Conservation (phyloP, 2,329 filamentous ascomycete genomes). For the Colletotrichum simmondsii region DNA sequence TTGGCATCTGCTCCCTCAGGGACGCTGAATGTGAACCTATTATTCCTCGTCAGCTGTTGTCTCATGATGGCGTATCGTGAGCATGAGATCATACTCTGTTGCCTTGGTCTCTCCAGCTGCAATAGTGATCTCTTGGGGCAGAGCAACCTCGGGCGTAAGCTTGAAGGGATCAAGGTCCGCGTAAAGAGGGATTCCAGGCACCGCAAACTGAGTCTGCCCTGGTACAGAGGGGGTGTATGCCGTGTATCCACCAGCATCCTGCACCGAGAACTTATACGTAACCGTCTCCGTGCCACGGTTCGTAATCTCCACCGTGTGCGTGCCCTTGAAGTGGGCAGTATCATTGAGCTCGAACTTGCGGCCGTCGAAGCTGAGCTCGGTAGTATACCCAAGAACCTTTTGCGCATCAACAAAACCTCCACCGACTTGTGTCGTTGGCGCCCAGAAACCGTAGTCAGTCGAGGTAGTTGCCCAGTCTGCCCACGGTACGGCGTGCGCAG, state of each 20-base stretch:
- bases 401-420: slow-evolving; percentile 54
- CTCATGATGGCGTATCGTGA: not conserved
- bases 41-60: not conserved
- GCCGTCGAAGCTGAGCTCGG: slow-evolving; percentile 45
- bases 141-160: slow-evolving; percentile 23
- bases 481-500: slow-evolving; percentile 42
- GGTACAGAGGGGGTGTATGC: slow-evolving; percentile 32
- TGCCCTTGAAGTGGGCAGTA: slow-evolving; percentile 49
- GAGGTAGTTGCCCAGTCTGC: slow-evolving; percentile 40
- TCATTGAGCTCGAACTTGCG: slow-evolving; percentile 55
- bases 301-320: slow-evolving; percentile 42
- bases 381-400: slow-evolving; percentile 50
- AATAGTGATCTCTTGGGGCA: slow-evolving; percentile 36
- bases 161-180: slow-evolving; percentile 31
- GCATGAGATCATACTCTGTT: slow-evolving; percentile 2
- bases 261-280: slow-evolving; percentile 43
- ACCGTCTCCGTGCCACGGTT: slow-evolving; percentile 47
- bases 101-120: slow-evolving; percentile 28
- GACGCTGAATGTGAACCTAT: slow-evolving; percentile 40
- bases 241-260: slow-evolving; percentile 49
- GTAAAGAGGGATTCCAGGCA: not conserved
- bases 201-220: slow-evolving; percentile 14
- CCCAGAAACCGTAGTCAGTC: slow-evolving; percentile 35
- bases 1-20: slow-evolving; percentile 40
- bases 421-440: slow-evolving; percentile 51